Percentiles rank a stretch among this genome's conserved stretches.
Conservation (phyloP, 2,329 filamentous ascomycete species). For the Fusarium sp. region DNA sequence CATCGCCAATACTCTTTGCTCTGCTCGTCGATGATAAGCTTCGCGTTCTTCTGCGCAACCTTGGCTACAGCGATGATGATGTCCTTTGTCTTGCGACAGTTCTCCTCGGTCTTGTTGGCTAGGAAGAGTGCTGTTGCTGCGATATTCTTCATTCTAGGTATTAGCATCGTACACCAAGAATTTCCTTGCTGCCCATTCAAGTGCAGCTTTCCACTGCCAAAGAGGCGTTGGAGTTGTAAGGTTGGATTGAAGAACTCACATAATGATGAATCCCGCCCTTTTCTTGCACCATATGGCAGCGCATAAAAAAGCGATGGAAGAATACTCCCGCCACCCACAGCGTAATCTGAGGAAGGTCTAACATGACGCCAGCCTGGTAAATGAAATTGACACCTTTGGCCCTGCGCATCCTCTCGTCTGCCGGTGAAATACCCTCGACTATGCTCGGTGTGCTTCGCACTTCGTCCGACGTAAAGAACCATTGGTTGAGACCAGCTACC, state of each 20-base stretch:
- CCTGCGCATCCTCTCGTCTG: constrained; percentile 82
- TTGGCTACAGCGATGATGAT: constrained; percentile 94
- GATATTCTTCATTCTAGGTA: constrained; percentile 68
- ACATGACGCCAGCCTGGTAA: constrained; percentile 89
- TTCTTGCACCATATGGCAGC: constrained; percentile 81
- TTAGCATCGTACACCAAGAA: constrained; percentile 18
- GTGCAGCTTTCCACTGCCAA: neutral
- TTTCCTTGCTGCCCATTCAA: neutral
- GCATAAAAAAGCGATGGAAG: constrained; percentile 97
- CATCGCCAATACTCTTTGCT: constrained; percentile 99
- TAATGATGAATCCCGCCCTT: constrained; percentile 89
- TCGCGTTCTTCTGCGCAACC: constrained; percentile 93
- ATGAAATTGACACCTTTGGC: constrained; percentile 98
- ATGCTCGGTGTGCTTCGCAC: constrained; percentile 85
- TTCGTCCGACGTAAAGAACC: constrained; percentile 90
- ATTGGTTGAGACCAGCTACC: constrained; percentile 70
- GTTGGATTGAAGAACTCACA: constrained; percentile 62
- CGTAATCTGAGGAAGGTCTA: constrained; percentile 92
- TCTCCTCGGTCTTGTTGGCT: constrained; percentile 97
- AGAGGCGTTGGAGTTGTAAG: neutral
- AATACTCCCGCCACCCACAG: constrained; percentile 93
- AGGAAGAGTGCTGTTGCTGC: constrained; percentile 93
- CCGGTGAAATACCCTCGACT: constrained; percentile 80
- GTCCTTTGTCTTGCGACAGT: constrained; percentile 94
- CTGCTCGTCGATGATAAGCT: constrained; percentile 92